Evolutionary conservation across 495 filamentous ascomycete genomes (phyloP), one percentile per base, ranked within the genome.

Genomic region (Pyrenopolyporus hunteri): DNA sequence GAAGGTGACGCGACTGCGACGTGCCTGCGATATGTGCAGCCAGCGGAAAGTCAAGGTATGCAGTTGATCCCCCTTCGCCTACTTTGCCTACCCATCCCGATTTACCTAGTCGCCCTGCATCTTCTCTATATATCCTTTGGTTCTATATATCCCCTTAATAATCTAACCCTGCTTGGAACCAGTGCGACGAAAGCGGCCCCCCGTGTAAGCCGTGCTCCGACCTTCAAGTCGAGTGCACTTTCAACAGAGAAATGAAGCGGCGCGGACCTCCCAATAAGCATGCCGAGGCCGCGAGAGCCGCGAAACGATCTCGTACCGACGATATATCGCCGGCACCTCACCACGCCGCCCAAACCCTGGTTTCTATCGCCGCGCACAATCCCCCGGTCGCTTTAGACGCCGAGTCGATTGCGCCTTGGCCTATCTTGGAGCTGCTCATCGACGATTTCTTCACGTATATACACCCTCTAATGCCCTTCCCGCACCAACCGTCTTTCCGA

Each of bases 371-470:
- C 0, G 67, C 67, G 16, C 50, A 66, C 13, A 45, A 60, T 22
- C 22, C 16, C 6, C 67, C 73, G 0, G 67, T 70, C 2, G 74
- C 71, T n/a, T 73, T 80, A 20, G 78, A 76, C 59, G 87, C 86
- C 33, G 92, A 96, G 70, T 77, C 85, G 0, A 95, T 96, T 39
- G 91, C 89, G 55, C 83, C 89, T 0, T 70, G 86, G 63, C 73
- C 82, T 25, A 83, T 88, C 0, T 73, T 95, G 36, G 77, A 85
- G 37, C 75, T 85, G 2, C 79, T 95, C 4, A 78, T 96, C 9
- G 89, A 93, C 69, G 92, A 96, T 74, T 95, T 90, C 74, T 95
- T 95, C 68, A 92, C 86, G 6, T 93, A 92, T 69, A 91, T 95
- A 49, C 89, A 96, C 67, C 92, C 92, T 1, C 77, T 96, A n/a